These are phyloP conservation scores for Cymbopogon citratus DNA, from an alignment of 176 grass and related monocot species.

Conservation along the genomic window DNA sequence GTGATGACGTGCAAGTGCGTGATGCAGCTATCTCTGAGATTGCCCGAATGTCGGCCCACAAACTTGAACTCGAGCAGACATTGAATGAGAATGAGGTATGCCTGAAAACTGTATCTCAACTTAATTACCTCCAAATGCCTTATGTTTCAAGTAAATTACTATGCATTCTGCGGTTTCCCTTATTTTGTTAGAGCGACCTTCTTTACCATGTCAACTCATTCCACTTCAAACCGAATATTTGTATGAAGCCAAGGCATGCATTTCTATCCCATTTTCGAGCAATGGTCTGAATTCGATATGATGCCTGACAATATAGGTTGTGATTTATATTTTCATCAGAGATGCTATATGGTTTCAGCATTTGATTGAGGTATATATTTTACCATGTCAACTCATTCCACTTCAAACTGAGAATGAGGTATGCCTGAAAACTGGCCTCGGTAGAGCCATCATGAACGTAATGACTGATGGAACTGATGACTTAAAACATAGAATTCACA, in stretches of 20 bases:
- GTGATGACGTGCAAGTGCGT: conserved; percentile 48
- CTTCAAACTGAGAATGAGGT: too few species aligned
- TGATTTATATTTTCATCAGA: not conserved
- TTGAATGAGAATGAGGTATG: conserved; percentile 27
- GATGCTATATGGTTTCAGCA: not conserved
- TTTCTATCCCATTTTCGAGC: not conserved
- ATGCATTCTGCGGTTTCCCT: not conserved
- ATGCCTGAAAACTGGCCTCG: not conserved
- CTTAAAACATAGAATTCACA: not conserved
- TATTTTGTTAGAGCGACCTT: not conserved
- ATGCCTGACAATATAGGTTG: not conserved
- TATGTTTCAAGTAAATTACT: not conserved
- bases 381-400: too few species aligned
- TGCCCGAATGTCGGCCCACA: conserved; percentile 67
- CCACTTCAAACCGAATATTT: not conserved
- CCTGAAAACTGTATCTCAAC: not conserved
- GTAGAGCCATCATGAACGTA: not conserved
- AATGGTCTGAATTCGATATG: not conserved
- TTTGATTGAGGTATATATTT: too few species aligned
- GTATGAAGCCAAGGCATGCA: not conserved
- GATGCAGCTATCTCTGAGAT: conserved; percentile 71
- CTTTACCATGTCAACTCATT: not conserved
- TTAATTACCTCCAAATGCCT: not conserved
- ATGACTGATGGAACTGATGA: not conserved
- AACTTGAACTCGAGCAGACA: conserved; percentile 58